A percentile compares a stretch with the other conserved stretches of the same genome.
phyloP scores from a whole-genome alignment of 441 rosid genomes.

The Isatis lusitanica region DNA sequence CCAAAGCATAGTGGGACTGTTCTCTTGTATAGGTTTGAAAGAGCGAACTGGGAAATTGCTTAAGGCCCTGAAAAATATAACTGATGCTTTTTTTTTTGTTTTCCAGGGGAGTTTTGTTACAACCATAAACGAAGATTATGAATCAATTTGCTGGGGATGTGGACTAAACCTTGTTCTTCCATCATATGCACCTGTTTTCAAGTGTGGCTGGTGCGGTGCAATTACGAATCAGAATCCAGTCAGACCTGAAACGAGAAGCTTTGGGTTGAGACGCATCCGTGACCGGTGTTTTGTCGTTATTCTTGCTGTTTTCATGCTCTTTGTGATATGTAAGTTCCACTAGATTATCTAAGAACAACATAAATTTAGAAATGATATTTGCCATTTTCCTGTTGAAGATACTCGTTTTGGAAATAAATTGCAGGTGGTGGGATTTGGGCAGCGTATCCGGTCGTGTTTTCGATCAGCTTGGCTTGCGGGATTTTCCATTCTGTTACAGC shows the following conservation, averaged over 20 bases:
- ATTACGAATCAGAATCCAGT: slow-evolving; percentile 56
- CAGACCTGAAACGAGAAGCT: slow-evolving; percentile 48
- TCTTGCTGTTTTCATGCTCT: slow-evolving; percentile 67
- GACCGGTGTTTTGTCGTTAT: slow-evolving; percentile 77
- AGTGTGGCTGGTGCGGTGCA: slow-evolving; percentile 98
- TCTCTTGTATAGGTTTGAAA: slow-evolving; percentile 2
- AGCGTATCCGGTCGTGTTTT: slow-evolving; percentile 71
- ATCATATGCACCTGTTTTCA: slow-evolving; percentile 65
- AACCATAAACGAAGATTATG: slow-evolving; percentile 51
- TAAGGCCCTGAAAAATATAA: background rate
- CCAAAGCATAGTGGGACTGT: background rate
- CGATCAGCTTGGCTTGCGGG: slow-evolving; percentile 57
- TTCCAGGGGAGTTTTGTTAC: slow-evolving; percentile 56
- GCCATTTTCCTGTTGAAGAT: slow-evolving; percentile 2
- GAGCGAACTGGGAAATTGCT: background rate
- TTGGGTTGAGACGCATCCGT: slow-evolving; percentile 73
- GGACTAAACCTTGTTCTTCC: slow-evolving; percentile 80
- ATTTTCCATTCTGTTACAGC: slow-evolving; percentile 54
- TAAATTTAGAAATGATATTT: background rate
- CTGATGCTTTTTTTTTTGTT: background rate
- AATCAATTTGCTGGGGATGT: slow-evolving; percentile 88
- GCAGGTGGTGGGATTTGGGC: slow-evolving; percentile 97
- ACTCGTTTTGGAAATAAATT: slow-evolving; percentile 27
- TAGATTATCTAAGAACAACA: background rate
- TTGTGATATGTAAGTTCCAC: slow-evolving; percentile 65